These are phyloP conservation scores for Glaciozyma antarctica DNA, from an alignment of 768 basidiomycete species.

Conservation along the genomic window DNA sequence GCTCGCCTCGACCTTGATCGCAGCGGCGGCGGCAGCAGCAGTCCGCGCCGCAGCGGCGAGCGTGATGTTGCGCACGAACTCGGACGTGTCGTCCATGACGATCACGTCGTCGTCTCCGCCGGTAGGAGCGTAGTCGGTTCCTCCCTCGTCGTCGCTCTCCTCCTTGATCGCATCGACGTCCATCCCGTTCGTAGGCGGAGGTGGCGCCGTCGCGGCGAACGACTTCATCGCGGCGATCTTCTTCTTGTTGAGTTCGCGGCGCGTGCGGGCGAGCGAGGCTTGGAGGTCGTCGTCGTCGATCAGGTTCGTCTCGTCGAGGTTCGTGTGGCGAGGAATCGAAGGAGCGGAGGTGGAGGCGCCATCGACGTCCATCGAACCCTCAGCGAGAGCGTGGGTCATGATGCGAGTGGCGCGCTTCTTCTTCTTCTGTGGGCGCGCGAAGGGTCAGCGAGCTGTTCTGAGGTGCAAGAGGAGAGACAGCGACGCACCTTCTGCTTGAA, in stretches of 20 bases:
- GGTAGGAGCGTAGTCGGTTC: background rate
- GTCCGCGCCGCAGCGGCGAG: constrained; percentile 21
- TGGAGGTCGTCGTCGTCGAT: constrained; percentile 98
- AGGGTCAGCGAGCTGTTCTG: constrained; percentile 10
- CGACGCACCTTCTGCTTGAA: constrained; percentile 89
- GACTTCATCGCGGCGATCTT: constrained; percentile 48
- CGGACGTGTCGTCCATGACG: constrained; percentile 91
- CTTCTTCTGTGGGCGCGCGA: constrained; percentile 55
- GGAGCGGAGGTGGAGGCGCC: constrained; percentile 30
- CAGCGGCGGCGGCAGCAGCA: background rate
- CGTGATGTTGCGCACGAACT: constrained; percentile 66
- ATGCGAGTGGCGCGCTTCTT: constrained; percentile 57
- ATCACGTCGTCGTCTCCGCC: constrained; percentile 48
- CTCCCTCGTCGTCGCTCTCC: constrained; percentile 40
- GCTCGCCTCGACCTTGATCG: background rate
- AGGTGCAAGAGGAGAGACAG: background rate
- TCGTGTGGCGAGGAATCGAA: constrained; percentile 54
- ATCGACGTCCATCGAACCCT: constrained; percentile 66
- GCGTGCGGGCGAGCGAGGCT: constrained; percentile 74
- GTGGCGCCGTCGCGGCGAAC: constrained; percentile 40
- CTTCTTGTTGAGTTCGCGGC: constrained; percentile 71
- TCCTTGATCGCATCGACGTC: constrained; percentile 42
- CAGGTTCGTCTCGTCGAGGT: constrained; percentile 44
- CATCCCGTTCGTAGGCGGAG: constrained; percentile 1
- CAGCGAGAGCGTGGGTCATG: constrained; percentile 41